These are phyloP conservation scores for Pythium sukuiense DNA, from an alignment of 352 stramenopile genomes.

Conservation along the genomic window DNA sequence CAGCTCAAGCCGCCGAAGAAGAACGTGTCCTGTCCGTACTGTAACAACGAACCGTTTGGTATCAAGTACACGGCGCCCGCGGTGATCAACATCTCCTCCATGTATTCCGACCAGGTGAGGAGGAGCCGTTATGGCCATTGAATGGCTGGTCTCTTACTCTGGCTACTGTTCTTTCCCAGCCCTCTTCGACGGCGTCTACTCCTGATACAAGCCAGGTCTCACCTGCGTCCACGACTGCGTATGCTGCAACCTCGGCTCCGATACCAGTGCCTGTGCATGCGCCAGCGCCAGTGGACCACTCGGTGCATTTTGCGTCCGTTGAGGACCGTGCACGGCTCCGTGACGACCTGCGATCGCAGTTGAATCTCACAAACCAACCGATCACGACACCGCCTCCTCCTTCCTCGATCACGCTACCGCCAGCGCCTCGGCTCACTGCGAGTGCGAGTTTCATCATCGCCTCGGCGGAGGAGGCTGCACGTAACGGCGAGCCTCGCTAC, in stretches of 20 bases:
- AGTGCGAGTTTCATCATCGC: constrained; percentile 29
- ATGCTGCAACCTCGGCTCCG: not conserved
- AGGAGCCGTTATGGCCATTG: not conserved
- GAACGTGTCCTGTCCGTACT: constrained; percentile 73
- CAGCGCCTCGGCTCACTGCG: not conserved
- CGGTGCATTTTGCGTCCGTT: constrained; percentile 51
- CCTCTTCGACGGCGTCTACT: constrained; percentile 10
- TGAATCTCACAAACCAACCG: constrained; percentile 56
- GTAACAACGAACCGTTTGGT: constrained; percentile 64
- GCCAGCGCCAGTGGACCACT: constrained; percentile 14
- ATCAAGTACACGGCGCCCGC: constrained; percentile 52
- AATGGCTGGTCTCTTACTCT: too few species aligned
- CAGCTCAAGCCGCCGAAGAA: constrained; percentile 40
- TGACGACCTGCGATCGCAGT: constrained; percentile 69
- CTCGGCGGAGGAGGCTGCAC: constrained; percentile 25
- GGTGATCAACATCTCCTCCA: constrained; percentile 43
- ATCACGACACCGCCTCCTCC: constrained; percentile 39
- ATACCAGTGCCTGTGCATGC: constrained; percentile 28
- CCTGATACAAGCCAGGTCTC: constrained; percentile 14
- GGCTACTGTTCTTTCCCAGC: not conserved
- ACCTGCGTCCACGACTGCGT: not conserved
- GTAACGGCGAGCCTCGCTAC: constrained; percentile 23
- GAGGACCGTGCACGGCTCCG: constrained; percentile 72
- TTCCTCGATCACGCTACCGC: constrained; percentile 15
- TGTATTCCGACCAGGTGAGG: constrained; percentile 33